phyloP scores from a whole-genome alignment of 2,329 filamentous ascomycete species.

The Sclerotinia spermophila region DNA sequence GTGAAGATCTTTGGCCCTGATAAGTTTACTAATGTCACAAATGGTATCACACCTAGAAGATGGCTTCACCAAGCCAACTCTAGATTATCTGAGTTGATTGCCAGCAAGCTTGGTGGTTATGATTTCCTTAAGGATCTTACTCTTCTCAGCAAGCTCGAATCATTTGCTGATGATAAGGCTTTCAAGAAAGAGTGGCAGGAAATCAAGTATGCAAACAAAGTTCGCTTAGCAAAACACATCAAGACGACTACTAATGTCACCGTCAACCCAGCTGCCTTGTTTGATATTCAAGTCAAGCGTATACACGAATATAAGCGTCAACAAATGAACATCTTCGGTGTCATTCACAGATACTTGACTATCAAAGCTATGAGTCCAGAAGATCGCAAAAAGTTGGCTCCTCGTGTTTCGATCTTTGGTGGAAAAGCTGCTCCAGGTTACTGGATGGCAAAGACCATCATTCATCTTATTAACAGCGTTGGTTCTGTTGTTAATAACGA shows the following conservation, averaged over 20 bases:
- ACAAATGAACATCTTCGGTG: conserved; percentile 97
- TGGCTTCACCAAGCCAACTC: conserved; percentile 99
- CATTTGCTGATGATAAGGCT: conserved; percentile 76
- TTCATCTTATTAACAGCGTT: conserved; percentile 92
- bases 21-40: conserved; percentile 98
- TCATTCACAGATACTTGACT: conserved; percentile 88
- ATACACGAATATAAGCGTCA: conserved; percentile 99
- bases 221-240: conserved; percentile 87
- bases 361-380: conserved; percentile 83
- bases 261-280: conserved; percentile 84
- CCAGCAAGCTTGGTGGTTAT: conserved; percentile 78
- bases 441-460: conserved; percentile 99
- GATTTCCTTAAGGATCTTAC: conserved; percentile 90
- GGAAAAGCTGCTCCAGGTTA: conserved; percentile 97
- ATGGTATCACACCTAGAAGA: conserved; percentile 91
- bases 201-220: conserved; percentile 96
- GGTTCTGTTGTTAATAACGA: conserved; percentile 90
- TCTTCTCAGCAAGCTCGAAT: conserved; percentile 78
- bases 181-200: conserved; percentile 95
- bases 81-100: conserved; percentile 84
- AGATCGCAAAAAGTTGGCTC: conserved; percentile 79
- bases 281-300: conserved; percentile 97
- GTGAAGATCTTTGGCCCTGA: conserved; percentile 91
- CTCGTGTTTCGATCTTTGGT: conserved; percentile 92
- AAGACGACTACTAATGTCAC: conserved; percentile 73